Percentiles rank a stretch among this genome's conserved stretches.
Evolutionary conservation across 805 yeast species (phyloP).

Genomic region (Lipomyces lipofer): DNA sequence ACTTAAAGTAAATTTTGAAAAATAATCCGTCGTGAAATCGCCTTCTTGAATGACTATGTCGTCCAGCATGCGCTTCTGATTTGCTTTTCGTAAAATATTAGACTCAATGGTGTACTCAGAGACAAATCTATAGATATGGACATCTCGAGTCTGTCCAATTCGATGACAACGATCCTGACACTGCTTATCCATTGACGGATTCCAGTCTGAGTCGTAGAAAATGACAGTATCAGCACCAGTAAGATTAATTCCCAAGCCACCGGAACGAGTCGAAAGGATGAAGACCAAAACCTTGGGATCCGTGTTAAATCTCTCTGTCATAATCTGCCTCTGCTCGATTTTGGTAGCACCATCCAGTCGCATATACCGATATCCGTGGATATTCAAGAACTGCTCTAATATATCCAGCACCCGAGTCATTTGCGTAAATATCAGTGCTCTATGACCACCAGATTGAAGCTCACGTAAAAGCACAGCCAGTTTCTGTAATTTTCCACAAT

Average conservation of each 20-base stretch:
- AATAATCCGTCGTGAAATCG: constrained; percentile 95
- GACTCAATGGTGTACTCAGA: constrained; percentile 96
- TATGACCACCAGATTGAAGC: constrained; percentile 80
- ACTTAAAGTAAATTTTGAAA: constrained; percentile 79
- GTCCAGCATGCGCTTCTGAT: constrained; percentile 76
- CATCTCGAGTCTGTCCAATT: constrained; percentile 97
- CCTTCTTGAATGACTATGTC: constrained; percentile 90
- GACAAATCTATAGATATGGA: constrained; percentile 93
- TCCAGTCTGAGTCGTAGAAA: constrained; percentile 98
- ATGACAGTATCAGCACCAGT: constrained; percentile 99
- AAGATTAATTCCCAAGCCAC: constrained; percentile 95
- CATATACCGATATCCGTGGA: constrained; percentile 92
- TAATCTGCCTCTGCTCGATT: constrained; percentile 91
- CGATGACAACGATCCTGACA: constrained; percentile 99
- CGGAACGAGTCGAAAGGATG: constrained; percentile 91
- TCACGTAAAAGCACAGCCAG: constrained; percentile 73
- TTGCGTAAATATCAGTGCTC: constrained; percentile 94
- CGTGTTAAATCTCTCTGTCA: constrained; percentile 89
- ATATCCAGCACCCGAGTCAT: constrained; percentile 97
- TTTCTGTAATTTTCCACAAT: constrained; percentile 94
- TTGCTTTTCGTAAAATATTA: constrained; percentile 82
- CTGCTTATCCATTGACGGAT: constrained; percentile 99
- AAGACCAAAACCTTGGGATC: constrained; percentile 81
- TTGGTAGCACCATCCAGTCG: constrained; percentile 97
- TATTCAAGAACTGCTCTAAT: constrained; percentile 86